Conservation (phyloP, 441 rosid genomes). For the Populus hybrid region DNA sequence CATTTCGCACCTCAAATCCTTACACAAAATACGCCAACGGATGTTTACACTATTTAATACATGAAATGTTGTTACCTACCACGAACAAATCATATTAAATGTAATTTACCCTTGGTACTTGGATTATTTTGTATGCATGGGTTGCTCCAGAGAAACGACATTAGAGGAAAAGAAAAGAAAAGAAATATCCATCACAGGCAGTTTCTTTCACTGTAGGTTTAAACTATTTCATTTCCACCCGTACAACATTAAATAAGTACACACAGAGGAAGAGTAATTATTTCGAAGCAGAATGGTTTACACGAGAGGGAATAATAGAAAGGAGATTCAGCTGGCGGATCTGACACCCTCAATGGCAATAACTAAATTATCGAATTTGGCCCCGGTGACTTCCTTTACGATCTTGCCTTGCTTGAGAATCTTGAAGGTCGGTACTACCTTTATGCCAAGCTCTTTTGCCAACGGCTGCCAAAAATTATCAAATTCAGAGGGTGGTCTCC, state of each 20-base stretch:
- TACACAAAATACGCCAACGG: not conserved
- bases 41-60: not conserved
- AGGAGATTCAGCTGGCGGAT: conserved; percentile 37
- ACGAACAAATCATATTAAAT: not conserved
- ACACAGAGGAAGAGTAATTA: not conserved
- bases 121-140: not conserved
- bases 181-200: not conserved
- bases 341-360: conserved; percentile 63
- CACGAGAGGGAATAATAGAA: conserved; percentile 10
- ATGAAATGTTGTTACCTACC: not conserved
- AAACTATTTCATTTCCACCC: not conserved
- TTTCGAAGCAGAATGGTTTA: conserved; percentile 8
- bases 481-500: not conserved
- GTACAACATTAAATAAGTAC: not conserved
- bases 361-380: conserved; percentile 71
- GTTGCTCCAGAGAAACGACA: not conserved
- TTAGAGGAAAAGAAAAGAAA: not conserved
- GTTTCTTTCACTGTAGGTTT: not conserved
- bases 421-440: conserved; percentile 87
- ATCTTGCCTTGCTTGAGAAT: conserved; percentile 64
- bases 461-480: conserved; percentile 50
- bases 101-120: not conserved
- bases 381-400: conserved; percentile 78
- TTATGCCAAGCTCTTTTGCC: conserved; percentile 92
- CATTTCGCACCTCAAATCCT: not conserved